Conservation (phyloP, 495 filamentous ascomycete genomes). For the Physcia stellaris region DNA sequence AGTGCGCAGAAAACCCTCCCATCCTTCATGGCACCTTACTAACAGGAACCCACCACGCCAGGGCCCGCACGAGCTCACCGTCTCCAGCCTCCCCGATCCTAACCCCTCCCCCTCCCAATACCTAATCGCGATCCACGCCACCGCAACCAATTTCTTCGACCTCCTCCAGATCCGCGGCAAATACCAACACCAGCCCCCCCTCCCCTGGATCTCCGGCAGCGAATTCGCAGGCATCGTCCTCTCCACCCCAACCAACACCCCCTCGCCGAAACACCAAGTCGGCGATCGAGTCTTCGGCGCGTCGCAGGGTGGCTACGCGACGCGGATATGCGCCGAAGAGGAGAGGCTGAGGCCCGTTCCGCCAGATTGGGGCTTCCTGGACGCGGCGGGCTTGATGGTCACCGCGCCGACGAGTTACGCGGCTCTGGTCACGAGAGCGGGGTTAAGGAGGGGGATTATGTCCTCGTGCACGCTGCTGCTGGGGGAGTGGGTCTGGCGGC, state of each 20-base stretch:
- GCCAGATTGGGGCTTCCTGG: constrained; percentile 62
- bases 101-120: constrained; percentile 59
- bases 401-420: constrained; percentile 87
- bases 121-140: constrained; percentile 75
- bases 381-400: constrained; percentile 81
- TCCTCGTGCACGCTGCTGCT: constrained; percentile 85
- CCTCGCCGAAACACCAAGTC: constrained; percentile 43
- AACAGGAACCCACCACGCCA: constrained; percentile 19
- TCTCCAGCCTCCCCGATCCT: constrained; percentile 60
- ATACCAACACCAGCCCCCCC: constrained; percentile 52
- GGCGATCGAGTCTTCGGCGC: constrained; percentile 83
- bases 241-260: constrained; percentile 38
- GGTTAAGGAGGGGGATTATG: constrained; percentile 67
- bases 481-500: constrained; percentile 87
- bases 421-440: constrained; percentile 63
- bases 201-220: constrained; percentile 78
- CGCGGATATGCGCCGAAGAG: constrained; percentile 54
- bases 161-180: constrained; percentile 76
- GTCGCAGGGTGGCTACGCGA: constrained; percentile 75
- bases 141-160: constrained; percentile 93
- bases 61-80: constrained; percentile 67
- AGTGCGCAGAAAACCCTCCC: constrained; percentile 27
- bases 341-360: constrained; percentile 58
- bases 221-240: constrained; percentile 77
- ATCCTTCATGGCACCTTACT: constrained; percentile 1